Conservation (phyloP, 257 asterid species). For the Solanum clarkiae region DNA sequence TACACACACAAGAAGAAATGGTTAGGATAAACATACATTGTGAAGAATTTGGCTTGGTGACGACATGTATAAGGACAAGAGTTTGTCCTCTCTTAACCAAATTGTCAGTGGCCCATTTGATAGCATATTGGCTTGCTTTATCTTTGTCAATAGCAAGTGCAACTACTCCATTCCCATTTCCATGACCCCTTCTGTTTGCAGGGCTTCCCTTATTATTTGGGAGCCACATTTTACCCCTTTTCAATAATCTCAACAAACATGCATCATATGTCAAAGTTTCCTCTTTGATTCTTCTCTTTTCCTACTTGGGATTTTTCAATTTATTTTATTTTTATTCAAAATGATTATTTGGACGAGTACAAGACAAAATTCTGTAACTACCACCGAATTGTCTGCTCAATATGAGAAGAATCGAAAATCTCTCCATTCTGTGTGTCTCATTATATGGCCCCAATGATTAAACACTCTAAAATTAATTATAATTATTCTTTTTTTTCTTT, state of each 20-base stretch:
- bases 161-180: conserved; percentile 36
- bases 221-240: conserved; percentile 40
- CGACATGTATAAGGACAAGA: conserved; percentile 74
- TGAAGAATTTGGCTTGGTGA: conserved; percentile 16
- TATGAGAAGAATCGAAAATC: background rate
- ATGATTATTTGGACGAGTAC: background rate
- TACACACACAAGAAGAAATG: background rate
- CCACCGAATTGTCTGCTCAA: background rate
- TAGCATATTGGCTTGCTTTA: conserved; percentile 68
- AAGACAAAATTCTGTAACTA: background rate
- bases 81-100: conserved; percentile 57
- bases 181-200: background rate
- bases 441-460: background rate
- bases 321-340: background rate
- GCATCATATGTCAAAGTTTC: background rate
- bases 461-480: background rate
- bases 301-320: background rate
- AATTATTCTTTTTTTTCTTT: background rate
- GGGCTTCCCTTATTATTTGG: conserved; percentile 15
- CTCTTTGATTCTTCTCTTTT: background rate
- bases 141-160: conserved; percentile 83
- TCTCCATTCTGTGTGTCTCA: background rate
- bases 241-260: background rate
- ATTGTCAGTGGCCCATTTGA: conserved; percentile 66
- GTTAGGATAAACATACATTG: conserved; percentile 8